A percentile compares a stretch with the other conserved stretches of the same genome.
Evolutionary conservation across 305 asterid species (phyloP).

Genomic region (Fraxinus ornus): DNA sequence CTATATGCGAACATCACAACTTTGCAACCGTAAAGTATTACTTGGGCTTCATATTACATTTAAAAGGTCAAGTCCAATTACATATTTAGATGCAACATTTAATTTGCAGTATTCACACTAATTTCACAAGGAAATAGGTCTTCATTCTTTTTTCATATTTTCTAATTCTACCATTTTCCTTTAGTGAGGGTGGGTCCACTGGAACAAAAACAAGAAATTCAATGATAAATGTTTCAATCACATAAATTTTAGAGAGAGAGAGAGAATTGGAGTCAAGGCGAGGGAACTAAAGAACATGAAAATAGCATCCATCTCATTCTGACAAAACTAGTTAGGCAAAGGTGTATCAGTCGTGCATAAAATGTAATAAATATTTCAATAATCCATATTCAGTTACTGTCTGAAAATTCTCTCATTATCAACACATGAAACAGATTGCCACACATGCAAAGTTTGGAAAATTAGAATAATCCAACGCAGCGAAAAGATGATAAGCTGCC

Average conservation of each 20-base stretch:
- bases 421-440: neutral
- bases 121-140: neutral
- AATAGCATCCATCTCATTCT: neutral
- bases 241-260: neutral
- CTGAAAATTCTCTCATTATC: neutral
- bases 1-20: neutral
- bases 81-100: neutral
- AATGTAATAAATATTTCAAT: neutral
- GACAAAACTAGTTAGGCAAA: neutral
- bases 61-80: neutral
- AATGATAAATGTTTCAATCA: neutral
- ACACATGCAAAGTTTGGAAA: neutral
- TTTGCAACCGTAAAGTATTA: neutral
- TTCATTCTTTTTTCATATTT: neutral
- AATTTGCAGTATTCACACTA: neutral
- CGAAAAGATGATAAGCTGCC: neutral
- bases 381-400: neutral
- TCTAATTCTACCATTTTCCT: neutral
- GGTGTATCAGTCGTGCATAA: neutral
- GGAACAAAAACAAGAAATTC: neutral
- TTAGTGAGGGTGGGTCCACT: neutral
- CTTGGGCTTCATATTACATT: neutral
- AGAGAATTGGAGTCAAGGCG: neutral
- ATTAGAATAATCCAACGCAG: neutral
- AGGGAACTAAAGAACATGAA: neutral